Evolutionary conservation across 176 grass and related monocot species (phyloP), one percentile per base, ranked within the genome.

Genomic region (Aegilops sharonensis): DNA sequence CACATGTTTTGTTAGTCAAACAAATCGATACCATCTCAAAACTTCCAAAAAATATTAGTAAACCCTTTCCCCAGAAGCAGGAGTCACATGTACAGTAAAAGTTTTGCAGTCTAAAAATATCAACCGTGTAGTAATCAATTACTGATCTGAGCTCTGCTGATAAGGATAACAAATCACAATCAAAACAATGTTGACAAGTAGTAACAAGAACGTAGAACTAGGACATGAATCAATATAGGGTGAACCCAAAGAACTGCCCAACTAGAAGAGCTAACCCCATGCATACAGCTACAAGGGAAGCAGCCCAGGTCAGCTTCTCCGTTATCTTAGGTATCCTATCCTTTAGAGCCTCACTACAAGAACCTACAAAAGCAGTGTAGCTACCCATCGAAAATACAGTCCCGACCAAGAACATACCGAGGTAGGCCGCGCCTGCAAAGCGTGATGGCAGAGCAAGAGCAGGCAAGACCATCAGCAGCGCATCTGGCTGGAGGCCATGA

Each of bases 261-360:
- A 94, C 74, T 14, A 99, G 40, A 69, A 99, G 91, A 64, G 94
- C 90, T 52, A 99, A 23, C 7, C 97, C 97, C 92, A 99, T 91
- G 27, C 82, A 94, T 87, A 99, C 87, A 6, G 97, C 97, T 78
- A 94, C 29, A 85, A 99, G 83, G 15, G 97, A 99, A 59, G 97
- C 97, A 39, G 87, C 94, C 97, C 97, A 99, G 20, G 97, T 99
- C 89, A 99, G 77, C 39, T 97, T 99, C 92, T 99, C 94, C 60
- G 97, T 99, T 77, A 99, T 94, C 84, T 83, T 99, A 8, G 97
- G 94, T 56, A 99, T 91, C 76, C 88, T 94, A 64, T 99, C 94
- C 73, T 97, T 91, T 4, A 99, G 72, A 10, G 94, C 97, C 85
- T 97, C 90, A 2, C 94, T 99, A 88, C 97, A 99, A 8, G 97